Base-by-base conservation (phyloP, 768 basidiomycete genomes). In the Auriscalpium orientale region DNA sequence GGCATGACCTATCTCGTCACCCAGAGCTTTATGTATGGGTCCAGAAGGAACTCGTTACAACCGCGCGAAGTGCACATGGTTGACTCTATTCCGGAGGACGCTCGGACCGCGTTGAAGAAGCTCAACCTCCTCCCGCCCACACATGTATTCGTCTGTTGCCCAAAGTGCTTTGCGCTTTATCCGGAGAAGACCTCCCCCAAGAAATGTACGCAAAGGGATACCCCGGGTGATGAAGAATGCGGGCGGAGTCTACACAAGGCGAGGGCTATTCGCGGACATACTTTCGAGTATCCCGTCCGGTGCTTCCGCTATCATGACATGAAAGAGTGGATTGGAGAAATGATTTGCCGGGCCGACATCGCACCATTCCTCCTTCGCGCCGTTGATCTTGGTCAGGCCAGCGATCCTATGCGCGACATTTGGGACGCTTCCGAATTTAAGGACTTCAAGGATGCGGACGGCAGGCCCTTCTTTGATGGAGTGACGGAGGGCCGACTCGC, bases 401-500 rank as follows among this genome's bases (percentile, higher is more conserved):
- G 36, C 8, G n/a, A n/a, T n/a, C n/a, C n/a, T n/a, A 57, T 57
- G 51, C 8, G 18, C 16, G 56, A 57, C 35, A 48, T 57, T 20
- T 57, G 56, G 56, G 56, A 57, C 49, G 56, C 35, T 8, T 34
- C 35, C 5, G 51, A 22, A 11, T 18, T 57, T 46, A 22, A 34
- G 15, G 18, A 18, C 13, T 21, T 53, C 10, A 13, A 4, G 8
- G 50, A 36, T 34, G 21, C 48, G 28, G 56, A 56, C 15, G 45
- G 56, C 10, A n/a, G 15, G 11, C 50, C 56, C 28, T 56, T 56
- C 21, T 56, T 51, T 16, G 8, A 16, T 12, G 16, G 22, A 12
- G 8, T 22, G 6, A 33, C 34, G 7, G 58, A 69, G 20, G 61
- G 61, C 1, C 66, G 66, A 4, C 65, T 67, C n/a, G 58, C 64